Base-by-base conservation (phyloP, 1,284 basidiomycete species). In the Ceratobasidium sp. region DNA sequence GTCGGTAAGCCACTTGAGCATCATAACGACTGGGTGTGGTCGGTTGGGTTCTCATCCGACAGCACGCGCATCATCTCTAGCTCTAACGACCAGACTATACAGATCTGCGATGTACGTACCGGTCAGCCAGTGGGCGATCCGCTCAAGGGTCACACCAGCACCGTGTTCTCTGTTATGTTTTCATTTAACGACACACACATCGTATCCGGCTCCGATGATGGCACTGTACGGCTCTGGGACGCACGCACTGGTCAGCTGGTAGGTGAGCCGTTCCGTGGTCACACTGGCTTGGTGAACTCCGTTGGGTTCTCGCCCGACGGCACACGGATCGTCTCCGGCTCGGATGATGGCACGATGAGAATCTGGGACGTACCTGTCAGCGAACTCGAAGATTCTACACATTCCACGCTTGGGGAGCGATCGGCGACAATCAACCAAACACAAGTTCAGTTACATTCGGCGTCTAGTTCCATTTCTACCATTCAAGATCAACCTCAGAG, bases 11-110 rank as follows among this genome's bases (percentile, higher is more conserved):
- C 67, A 59, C 54, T 59, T 14, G 24, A 8, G 19, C 45, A 53
- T 54, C 66, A 60, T 45, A 17, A 8, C 3, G 9, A 36, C 9
- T 4, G 41, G 15, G 41, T 60, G 6, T 29, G 22, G 24, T 57
- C 53, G 4, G 48, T 72, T 4, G 66, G 53, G 1, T 71, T 60
- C 27, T 71, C 74, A 19, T 56, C 74, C 27, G 31, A 71, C 27
- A 44, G 66, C 17, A 31, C 45, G 22, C 44, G 45, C 24, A 54
- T 75, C 24, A 66, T 27, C 17, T 45, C 22, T 41, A 48, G 48
- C 1, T 48, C 51, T 15, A 24, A 48, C 27, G 65, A 71, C 53
- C 19, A 24, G 19, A n/a, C n/a, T 19, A 19, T 24, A 19, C 45
- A 66, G 3, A 51, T n/a, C 3, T 24, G 31, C 19, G n/a, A 22